Evolutionary conservation across 768 basidiomycete genomes (phyloP).

Genomic region (Tricholoma saponaceum): DNA sequence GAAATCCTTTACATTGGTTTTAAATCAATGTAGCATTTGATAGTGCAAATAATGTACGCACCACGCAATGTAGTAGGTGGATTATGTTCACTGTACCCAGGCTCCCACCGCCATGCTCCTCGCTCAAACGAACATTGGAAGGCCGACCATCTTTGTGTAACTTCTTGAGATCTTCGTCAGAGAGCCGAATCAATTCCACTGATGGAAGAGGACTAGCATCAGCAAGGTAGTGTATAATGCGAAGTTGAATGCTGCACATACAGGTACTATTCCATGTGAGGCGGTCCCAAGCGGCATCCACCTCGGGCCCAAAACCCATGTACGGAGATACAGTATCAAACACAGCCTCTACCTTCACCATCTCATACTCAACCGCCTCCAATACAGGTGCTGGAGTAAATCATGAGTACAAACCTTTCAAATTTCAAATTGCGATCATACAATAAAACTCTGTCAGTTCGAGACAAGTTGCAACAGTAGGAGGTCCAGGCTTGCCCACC

Average conservation of each 20-base stretch:
- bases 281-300: not conserved
- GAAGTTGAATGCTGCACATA: not conserved
- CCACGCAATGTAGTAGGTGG: not conserved
- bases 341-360: no score
- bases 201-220: no score
- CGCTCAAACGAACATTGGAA: not conserved
- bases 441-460: not conserved
- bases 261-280: not conserved
- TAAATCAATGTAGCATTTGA: not conserved
- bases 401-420: not conserved
- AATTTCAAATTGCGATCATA: not conserved
- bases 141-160: no score
- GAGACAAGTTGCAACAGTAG: no score
- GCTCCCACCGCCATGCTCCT: not conserved
- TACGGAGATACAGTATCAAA: no score
- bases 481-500: not conserved
- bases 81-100: not conserved
- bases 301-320: no score
- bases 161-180: not conserved
- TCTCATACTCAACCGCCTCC: no score
- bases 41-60: not conserved
- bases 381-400: not conserved
- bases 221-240: no score
- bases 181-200: no score
- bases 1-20: not conserved